A percentile compares a stretch with the other conserved stretches of the same genome.
phyloP scores from a whole-genome alignment of 805 yeast species.

The Yarrowia sp. region DNA sequence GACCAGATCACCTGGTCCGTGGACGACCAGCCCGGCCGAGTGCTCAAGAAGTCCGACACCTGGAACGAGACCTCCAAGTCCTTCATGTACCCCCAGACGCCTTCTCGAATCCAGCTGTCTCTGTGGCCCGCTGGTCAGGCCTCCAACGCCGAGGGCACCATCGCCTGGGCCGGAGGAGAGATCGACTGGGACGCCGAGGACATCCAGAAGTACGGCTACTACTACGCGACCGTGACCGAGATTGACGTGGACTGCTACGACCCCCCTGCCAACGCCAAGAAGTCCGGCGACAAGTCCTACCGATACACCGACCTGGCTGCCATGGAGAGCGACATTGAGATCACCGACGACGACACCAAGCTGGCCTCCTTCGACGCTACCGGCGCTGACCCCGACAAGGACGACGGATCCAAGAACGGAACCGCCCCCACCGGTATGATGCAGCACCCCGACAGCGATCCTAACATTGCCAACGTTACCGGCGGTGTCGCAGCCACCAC shows the following conservation, averaged over 20 bases:
- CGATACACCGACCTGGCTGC: constrained; percentile 52
- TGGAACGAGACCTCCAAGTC: constrained; percentile 52
- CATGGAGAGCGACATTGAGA: constrained; percentile 48
- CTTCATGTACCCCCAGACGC: constrained; percentile 87
- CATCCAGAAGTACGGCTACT: constrained; percentile 74
- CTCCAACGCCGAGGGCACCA: constrained; percentile 57
- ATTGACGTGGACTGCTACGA: constrained; percentile 68
- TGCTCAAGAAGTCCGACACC: constrained; percentile 57
- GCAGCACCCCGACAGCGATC: constrained; percentile 23
- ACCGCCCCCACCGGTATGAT: constrained; percentile 28
- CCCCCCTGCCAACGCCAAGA: constrained; percentile 57
- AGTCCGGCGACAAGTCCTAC: constrained; percentile 51
- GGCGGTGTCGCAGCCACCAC: constrained; percentile 23
- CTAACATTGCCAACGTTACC: constrained; percentile 21
- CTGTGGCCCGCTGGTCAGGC: constrained; percentile 56
- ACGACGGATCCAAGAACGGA: constrained; percentile 27
- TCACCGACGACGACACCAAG: constrained; percentile 61
- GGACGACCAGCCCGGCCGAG: constrained; percentile 67
- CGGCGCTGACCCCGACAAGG: constrained; percentile 53
- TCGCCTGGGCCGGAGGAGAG: constrained; percentile 82
- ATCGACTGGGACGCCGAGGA: constrained; percentile 81
- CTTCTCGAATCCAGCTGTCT: constrained; percentile 74
- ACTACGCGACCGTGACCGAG: constrained; percentile 61
- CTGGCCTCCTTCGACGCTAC: constrained; percentile 60
- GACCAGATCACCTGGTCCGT: constrained; percentile 67